These are phyloP conservation scores for Tolypocladium paradoxum DNA, from an alignment of 2,329 filamentous ascomycete species.

Conservation along the genomic window DNA sequence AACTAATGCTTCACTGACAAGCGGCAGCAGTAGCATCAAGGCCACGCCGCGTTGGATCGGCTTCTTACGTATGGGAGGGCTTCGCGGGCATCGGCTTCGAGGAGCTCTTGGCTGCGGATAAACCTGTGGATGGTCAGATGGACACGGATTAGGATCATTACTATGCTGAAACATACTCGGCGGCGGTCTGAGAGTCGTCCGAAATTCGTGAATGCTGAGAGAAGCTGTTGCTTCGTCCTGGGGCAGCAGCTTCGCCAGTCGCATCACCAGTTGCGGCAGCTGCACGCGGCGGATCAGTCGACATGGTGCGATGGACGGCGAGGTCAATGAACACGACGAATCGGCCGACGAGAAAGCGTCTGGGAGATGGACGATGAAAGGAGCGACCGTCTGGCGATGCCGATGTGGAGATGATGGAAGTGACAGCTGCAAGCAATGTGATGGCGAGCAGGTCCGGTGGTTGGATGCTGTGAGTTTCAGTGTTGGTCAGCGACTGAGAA, in stretches of 20 bases:
- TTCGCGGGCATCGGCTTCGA: conserved; percentile 92
- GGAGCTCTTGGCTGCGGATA: conserved; percentile 75
- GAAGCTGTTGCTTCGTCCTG: conserved; percentile 44
- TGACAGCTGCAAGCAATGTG: neutral
- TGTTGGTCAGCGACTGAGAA: neutral
- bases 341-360: neutral
- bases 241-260: conserved; percentile 10
- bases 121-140: conserved; percentile 44
- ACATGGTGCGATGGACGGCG: conserved; percentile 12
- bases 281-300: conserved; percentile 25
- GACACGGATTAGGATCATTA: too few species aligned
- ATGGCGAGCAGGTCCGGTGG: neutral
- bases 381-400: neutral
- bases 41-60: neutral
- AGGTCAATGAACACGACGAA: neutral
- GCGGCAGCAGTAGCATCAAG: neutral
- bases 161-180: conserved; percentile 41
- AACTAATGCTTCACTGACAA: conserved; percentile 4
- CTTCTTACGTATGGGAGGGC: conserved; percentile 73
- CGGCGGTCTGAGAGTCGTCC: conserved; percentile 59
- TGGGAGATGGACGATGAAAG: neutral
- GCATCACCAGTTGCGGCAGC: conserved; percentile 11
- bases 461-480: neutral
- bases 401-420: neutral
- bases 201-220: conserved; percentile 46